phyloP scores from a whole-genome alignment of 768 basidiomycete species.

The Leccinellum albellum region DNA sequence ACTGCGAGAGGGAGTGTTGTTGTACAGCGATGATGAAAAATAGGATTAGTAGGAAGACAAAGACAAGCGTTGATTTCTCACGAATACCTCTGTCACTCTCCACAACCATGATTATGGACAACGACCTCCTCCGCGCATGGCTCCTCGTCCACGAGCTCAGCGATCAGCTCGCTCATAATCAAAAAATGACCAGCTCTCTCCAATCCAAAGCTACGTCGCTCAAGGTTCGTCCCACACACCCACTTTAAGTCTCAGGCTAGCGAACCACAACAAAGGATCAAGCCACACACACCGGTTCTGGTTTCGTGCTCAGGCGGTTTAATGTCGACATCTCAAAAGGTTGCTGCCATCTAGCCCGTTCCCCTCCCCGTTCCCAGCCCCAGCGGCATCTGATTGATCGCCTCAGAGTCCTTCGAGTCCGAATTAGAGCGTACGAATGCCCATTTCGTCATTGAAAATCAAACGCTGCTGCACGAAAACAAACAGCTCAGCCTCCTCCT shows the following conservation, averaged over 20 bases:
- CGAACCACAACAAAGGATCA: conserved; percentile 73
- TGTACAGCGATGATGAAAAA: conserved; percentile 32
- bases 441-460: conserved; percentile 90
- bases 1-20: conserved; percentile 18
- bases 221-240: conserved; percentile 52
- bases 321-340: conserved; percentile 87
- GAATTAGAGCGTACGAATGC: conserved; percentile 90
- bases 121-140: conserved; percentile 72
- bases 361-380: too few species aligned
- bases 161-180: conserved; percentile 79
- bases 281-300: conserved; percentile 65
- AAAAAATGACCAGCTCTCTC: conserved; percentile 65
- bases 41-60: not conserved
- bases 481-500: conserved; percentile 84
- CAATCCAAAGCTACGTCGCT: conserved; percentile 66
- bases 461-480: conserved; percentile 88
- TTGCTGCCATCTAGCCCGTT: conserved; percentile 30
- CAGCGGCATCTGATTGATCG: conserved; percentile 10
- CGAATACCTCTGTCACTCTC: too few species aligned
- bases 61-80: not conserved
- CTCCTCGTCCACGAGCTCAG: conserved; percentile 77
- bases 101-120: conserved; percentile 48
- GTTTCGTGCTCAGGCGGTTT: conserved; percentile 76
- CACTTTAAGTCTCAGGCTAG: conserved; percentile 10
- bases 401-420: conserved; percentile 83